Conservation (phyloP, 768 basidiomycete genomes). For the Termitomyces sp. region DNA sequence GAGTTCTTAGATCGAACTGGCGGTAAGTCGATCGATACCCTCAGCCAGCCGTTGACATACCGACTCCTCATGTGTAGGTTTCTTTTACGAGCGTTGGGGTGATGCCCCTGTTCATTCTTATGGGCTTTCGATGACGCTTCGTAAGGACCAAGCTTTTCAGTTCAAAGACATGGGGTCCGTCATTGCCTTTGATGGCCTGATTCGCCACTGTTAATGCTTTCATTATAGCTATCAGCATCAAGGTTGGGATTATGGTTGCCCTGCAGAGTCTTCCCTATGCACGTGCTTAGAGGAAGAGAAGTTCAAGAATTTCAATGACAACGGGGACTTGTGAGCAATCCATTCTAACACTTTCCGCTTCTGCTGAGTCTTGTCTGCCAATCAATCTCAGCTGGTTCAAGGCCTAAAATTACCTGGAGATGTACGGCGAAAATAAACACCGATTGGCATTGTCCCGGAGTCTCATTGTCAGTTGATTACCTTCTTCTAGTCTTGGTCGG, state of each 20-base stretch:
- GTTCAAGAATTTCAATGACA: conserved; percentile 10
- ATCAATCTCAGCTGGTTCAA: conserved; percentile 4
- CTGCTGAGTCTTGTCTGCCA: neutral
- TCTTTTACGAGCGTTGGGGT: conserved; percentile 27
- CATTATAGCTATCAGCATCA: conserved; percentile 22
- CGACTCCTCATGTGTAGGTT: conserved; percentile 11
- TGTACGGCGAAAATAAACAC: conserved; percentile 8
- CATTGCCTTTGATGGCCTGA: neutral
- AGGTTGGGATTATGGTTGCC: conserved; percentile 22
- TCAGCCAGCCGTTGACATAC: neutral
- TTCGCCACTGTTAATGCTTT: neutral
- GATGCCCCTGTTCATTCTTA: conserved; percentile 25
- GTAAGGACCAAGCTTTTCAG: conserved; percentile 24
- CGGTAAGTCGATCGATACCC: conserved; percentile 7
- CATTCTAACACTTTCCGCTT: neutral
- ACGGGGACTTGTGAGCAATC: conserved; percentile 7
- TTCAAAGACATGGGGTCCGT: conserved; percentile 21
- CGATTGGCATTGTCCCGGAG: neutral
- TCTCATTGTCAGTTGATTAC: neutral
- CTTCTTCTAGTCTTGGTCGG: neutral
- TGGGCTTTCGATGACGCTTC: conserved; percentile 22
- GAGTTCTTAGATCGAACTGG: conserved; percentile 21
- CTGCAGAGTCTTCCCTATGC: conserved; percentile 16
- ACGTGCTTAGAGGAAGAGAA: conserved; percentile 19
- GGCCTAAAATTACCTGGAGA: neutral